Evolutionary conservation across 2,329 filamentous ascomycete species (phyloP).

Genomic region (Sporothrix variecibatus): DNA sequence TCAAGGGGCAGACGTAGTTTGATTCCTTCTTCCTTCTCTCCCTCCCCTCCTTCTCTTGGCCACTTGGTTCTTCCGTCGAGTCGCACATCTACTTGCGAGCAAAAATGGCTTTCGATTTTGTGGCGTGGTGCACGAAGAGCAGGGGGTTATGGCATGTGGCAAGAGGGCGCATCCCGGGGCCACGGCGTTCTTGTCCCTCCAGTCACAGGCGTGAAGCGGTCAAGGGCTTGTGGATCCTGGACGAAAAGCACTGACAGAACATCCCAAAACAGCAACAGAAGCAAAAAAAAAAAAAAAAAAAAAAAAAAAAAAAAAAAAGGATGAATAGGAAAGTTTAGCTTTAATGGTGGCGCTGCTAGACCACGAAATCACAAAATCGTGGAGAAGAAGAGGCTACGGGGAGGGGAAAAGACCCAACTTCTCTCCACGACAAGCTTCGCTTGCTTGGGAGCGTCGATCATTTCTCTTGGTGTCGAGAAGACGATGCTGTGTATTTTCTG

Average conservation of each 20-base stretch:
- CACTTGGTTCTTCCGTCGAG: not conserved
- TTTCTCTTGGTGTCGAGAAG: not conserved
- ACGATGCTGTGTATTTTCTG: not conserved
- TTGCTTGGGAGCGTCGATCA: not conserved
- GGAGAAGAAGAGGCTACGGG: not conserved
- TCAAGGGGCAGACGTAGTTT: not conserved
- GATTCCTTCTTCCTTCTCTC: not conserved
- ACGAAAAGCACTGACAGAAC: not conserved
- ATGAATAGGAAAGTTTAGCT: not conserved
- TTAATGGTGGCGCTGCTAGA: not conserved
- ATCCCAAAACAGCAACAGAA: not conserved
- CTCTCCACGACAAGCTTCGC: not conserved
- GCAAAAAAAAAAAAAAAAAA: not conserved
- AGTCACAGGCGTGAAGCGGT: constrained; percentile 13
- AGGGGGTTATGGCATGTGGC: not conserved
- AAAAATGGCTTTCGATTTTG: not conserved
- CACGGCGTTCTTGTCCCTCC: constrained; percentile 13
- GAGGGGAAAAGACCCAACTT: not conserved
- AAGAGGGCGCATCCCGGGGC: not conserved
- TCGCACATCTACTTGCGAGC: not conserved
- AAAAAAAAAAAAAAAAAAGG: not conserved
- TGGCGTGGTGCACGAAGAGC: not conserved
- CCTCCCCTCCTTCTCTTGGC: not conserved
- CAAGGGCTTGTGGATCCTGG: not conserved
- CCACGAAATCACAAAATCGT: not conserved